These are phyloP conservation scores for Chaetomiaceae sp. DNA, from an alignment of 2,329 filamentous ascomycete species.

Conservation along the genomic window DNA sequence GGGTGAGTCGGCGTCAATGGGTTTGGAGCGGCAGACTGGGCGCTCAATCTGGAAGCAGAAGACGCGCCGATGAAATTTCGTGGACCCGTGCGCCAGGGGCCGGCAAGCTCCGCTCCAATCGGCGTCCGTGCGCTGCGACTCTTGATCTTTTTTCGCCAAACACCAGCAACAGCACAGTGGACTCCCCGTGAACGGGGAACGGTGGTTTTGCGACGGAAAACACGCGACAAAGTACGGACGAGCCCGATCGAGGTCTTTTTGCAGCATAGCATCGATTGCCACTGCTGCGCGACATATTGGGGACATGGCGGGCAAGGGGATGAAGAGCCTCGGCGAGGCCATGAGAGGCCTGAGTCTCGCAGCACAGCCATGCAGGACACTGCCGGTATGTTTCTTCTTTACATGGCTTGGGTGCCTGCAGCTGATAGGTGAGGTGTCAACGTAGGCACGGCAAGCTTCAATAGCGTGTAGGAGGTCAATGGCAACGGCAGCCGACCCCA, in stretches of 20 bases:
- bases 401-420: no score
- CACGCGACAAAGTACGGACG: not conserved
- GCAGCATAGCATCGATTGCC: conserved; percentile 11
- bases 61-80: conserved; percentile 21
- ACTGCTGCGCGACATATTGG: conserved; percentile 9
- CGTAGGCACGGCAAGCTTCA: conserved; percentile 16
- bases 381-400: conserved; percentile 17
- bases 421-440: conserved; percentile 10
- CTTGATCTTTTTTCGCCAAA: conserved; percentile 25
- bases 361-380: conserved; percentile 38
- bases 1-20: conserved; percentile 6
- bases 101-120: conserved; percentile 16
- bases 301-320: conserved; percentile 45
- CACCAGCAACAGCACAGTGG: conserved; percentile 4
- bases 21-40: conserved; percentile 1
- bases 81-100: conserved; percentile 18
- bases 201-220: not conserved
- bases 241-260: not conserved
- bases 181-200: conserved; percentile 1
- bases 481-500: conserved; percentile 45
- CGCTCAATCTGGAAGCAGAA: conserved; percentile 9
- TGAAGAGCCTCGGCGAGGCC: conserved; percentile 49
- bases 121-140: conserved; percentile 22
- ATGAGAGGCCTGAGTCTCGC: conserved; percentile 47
- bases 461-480: conserved; percentile 45